These are phyloP conservation scores for Tubosaeta sp. DNA, from an alignment of 768 basidiomycete genomes.

Conservation along the genomic window DNA sequence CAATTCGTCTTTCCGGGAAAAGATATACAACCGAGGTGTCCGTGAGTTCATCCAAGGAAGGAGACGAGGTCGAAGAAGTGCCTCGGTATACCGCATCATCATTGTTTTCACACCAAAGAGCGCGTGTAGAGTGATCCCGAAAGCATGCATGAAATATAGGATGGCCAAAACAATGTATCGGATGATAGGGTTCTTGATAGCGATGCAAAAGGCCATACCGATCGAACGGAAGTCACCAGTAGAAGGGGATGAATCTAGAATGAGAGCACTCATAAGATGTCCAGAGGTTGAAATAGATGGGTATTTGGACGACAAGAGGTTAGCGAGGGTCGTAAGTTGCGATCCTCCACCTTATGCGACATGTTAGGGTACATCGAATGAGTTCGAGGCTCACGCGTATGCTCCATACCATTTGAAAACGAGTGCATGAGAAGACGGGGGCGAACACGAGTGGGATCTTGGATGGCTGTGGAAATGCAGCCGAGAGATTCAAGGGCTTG, in stretches of 20 bases:
- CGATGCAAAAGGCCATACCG: conserved; percentile 19
- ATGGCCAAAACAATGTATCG: conserved; percentile 11
- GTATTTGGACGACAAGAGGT: conserved; percentile 19
- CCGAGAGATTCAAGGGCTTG: conserved; percentile 23
- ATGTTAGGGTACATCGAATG: not conserved
- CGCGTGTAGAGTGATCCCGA: conserved; percentile 7
- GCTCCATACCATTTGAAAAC: conserved; percentile 26
- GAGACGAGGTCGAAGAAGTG: conserved; percentile 20
- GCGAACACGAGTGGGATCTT: not conserved
- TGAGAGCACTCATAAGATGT: conserved; percentile 9
- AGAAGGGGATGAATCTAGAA: conserved; percentile 24
- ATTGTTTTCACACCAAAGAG: conserved; percentile 18
- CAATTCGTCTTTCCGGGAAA: conserved; percentile 29
- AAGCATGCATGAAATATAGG: conserved; percentile 11
- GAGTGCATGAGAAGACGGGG: conserved; percentile 26
- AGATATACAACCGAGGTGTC: conserved; percentile 36
- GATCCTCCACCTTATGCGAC: conserved; percentile 16
- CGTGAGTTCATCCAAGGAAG: conserved; percentile 29
- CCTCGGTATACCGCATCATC: conserved; percentile 2
- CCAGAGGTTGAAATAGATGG: conserved; percentile 4
- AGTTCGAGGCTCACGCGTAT: not conserved
- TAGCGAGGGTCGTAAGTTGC: conserved; percentile 18
- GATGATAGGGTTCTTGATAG: conserved; percentile 18
- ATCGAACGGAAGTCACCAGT: conserved; percentile 11
- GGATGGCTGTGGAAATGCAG: conserved; percentile 12